phyloP scores from a whole-genome alignment of 768 basidiomycete species.

The Boletus bicolor region DNA sequence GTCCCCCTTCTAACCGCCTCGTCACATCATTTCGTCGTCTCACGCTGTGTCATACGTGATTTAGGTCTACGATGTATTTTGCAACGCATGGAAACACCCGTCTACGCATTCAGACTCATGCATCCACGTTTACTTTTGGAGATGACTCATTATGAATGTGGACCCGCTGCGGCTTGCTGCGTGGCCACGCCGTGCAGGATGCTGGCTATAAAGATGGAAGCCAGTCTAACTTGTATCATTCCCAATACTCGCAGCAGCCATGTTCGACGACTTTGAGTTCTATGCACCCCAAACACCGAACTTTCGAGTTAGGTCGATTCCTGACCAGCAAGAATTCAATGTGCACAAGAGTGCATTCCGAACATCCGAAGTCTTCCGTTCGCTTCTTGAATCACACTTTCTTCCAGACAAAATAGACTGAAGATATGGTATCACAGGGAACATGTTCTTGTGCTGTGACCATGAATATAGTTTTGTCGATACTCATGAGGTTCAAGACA shows the following conservation, averaged over 20 bases:
- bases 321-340: constrained; percentile 47
- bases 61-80: constrained; percentile 39
- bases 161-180: constrained; percentile 10
- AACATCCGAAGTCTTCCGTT: constrained; percentile 64
- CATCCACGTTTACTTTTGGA: not conserved
- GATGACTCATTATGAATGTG: constrained; percentile 6
- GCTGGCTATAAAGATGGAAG: constrained; percentile 11
- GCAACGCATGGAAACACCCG: constrained; percentile 34
- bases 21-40: constrained; percentile 34
- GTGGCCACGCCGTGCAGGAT: constrained; percentile 17
- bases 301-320: constrained; percentile 53
- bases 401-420: constrained; percentile 1
- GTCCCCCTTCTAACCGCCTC: constrained; percentile 27
- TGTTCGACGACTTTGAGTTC: constrained; percentile 29
- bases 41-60: constrained; percentile 40
- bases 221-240: not conserved
- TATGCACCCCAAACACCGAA: constrained; percentile 46
- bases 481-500: constrained; percentile 19
- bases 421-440: constrained; percentile 37
- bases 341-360: constrained; percentile 49
- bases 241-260: not conserved
- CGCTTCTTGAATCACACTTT: constrained; percentile 23
- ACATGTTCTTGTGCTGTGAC: constrained; percentile 68
- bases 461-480: constrained; percentile 14
- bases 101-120: constrained; percentile 15